Evolutionary conservation across 116 monocot species (phyloP).

Genomic region (Papilionanthe hybrid): DNA sequence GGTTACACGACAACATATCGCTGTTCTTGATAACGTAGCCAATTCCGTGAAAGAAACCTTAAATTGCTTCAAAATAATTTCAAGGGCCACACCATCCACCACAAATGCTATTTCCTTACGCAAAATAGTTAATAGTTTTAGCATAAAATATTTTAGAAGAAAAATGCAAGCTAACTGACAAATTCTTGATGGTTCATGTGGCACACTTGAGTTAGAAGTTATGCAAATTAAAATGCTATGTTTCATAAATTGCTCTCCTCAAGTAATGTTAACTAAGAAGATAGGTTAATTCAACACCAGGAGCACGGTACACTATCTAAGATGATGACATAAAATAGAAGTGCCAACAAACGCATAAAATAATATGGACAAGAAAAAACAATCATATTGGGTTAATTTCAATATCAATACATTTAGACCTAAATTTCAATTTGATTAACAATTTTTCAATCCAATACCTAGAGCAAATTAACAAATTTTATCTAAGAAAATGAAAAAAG

Average conservation of each 20-base stretch:
- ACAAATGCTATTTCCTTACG: conserved; percentile 88
- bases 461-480: neutral
- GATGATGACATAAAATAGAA: neutral
- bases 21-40: conserved; percentile 83
- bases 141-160: neutral
- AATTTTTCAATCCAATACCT: neutral
- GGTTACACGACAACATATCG: conserved; percentile 96
- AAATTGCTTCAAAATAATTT: conserved; percentile 81
- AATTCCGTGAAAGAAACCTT: conserved; percentile 69
- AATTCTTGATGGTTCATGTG: neutral
- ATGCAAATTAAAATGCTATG: neutral
- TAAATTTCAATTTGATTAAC: neutral
- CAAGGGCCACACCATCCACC: conserved; percentile 96
- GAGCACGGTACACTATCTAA: neutral
- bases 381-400: neutral
- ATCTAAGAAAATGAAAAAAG: no score
- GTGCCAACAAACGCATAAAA: neutral
- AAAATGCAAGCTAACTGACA: neutral
- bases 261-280: neutral
- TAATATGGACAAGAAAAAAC: neutral
- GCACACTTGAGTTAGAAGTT: neutral
- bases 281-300: neutral
- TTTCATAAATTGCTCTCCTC: neutral
- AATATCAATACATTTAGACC: neutral
- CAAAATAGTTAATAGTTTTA: conserved; percentile 2